Base-by-base conservation (phyloP, 1,284 basidiomycete genomes). In the Ustilago sp. region DNA sequence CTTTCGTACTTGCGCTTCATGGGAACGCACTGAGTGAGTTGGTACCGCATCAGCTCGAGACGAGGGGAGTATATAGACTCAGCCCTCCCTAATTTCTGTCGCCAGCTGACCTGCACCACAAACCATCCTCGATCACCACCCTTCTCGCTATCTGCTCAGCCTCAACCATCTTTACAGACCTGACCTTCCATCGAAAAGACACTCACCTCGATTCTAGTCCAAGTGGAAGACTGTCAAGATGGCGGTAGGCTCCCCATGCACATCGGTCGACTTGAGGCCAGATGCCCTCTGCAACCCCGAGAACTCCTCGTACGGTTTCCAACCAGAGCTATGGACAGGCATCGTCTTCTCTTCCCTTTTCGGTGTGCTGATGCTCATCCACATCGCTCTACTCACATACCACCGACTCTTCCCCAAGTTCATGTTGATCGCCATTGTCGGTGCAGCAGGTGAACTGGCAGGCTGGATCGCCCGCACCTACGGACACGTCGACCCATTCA, bases 381-480 rank as follows among this genome's bases (percentile, higher is more conserved):
- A 73, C 54, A n/a, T 28, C 48, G 69, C 51, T 0, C 56, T 76
- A 8, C 59, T 76, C 17, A 51, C 39, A 4, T 73, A 69, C 36
- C 66, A 73, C 43, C 62, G 67, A 28, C 28, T 31, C 31, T 69
- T 57, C 8, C 69, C 70, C 39, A 67, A 62, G 17, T 78, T 78
- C 43, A 78, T 74, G 68, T 31, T 59, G 23, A 52, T 75, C 15
- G 72, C 68, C 28, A 41, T 69, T 48, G 39, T 75, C 43, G 72
- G 64, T 13, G 71, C 72, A 1, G 53, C 51, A 0, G 76, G 76
- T n/a, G 76, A 78, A 38, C 28, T 65, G 17, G 72, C 62, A 3
- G 76, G 76, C 1, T 78, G 76, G 76, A 59, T 71, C 50, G 67
- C 68, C 0, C 56, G 76, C 4, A 48, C 66, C 11, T 68, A 65